Evolutionary conservation across 257 asterid genomes (phyloP).

Genomic region (Salvia hispanica): DNA sequence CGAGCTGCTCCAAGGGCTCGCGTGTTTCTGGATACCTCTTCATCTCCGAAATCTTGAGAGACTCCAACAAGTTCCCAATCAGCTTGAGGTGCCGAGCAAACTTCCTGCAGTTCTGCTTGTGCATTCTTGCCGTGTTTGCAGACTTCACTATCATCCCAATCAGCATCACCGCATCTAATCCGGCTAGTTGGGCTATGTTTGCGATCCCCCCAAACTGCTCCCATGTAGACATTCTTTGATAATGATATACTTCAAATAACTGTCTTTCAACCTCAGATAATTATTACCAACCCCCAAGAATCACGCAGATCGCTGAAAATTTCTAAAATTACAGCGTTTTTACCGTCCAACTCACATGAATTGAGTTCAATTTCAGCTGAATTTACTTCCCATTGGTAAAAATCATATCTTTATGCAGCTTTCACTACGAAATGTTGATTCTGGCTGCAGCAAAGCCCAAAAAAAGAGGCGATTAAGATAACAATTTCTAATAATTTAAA

Average conservation of each 20-base stretch:
- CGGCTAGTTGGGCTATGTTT: constrained; percentile 78
- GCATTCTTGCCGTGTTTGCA: constrained; percentile 83
- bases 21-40: constrained; percentile 83
- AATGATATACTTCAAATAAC: neutral
- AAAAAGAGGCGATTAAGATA: too few species aligned
- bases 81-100: constrained; percentile 78
- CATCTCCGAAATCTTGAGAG: constrained; percentile 72
- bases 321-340: neutral
- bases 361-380: neutral
- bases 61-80: constrained; percentile 82
- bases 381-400: too few species aligned
- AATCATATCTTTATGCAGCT: too few species aligned
- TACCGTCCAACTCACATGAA: neutral
- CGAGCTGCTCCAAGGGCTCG: constrained; percentile 87
- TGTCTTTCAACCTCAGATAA: constrained; percentile 19
- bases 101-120: constrained; percentile 80
- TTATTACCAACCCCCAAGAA: constrained; percentile 21
- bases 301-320: constrained; percentile 19
- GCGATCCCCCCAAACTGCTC: constrained; percentile 79
- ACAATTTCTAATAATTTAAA: too few species aligned
- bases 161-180: constrained; percentile 71
- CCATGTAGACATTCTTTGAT: constrained; percentile 57
- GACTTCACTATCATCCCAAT: constrained; percentile 85
- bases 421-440: too few species aligned
- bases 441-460: too few species aligned